A percentile compares a stretch with the other conserved stretches of the same genome.
These are phyloP conservation scores for Pseudocercospora musae DNA, from an alignment of 2,329 filamentous ascomycete genomes.

Conservation along the genomic window DNA sequence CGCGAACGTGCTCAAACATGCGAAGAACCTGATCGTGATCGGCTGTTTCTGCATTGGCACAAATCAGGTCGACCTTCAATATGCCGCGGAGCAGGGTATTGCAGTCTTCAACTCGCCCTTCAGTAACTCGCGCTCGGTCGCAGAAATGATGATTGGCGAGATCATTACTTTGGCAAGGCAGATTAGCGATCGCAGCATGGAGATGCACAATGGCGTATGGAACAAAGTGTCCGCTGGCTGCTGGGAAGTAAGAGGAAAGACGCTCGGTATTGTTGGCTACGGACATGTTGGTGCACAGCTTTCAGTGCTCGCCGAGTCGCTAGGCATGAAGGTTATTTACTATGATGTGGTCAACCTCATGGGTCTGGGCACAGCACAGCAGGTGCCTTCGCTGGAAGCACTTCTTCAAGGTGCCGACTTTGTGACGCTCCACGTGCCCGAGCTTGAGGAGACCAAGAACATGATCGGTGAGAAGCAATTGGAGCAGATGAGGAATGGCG, in stretches of 20 bases:
- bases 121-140: slow-evolving; percentile 94
- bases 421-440: slow-evolving; percentile 90
- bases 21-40: slow-evolving; percentile 90
- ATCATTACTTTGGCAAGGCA: slow-evolving; percentile 91
- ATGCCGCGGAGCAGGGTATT: slow-evolving; percentile 79
- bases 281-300: slow-evolving; percentile 96
- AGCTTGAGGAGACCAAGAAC: slow-evolving; percentile 86
- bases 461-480: slow-evolving; percentile 82
- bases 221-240: slow-evolving; percentile 96
- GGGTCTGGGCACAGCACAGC: slow-evolving; percentile 82
- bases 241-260: slow-evolving; percentile 98
- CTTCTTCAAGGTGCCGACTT: slow-evolving; percentile 83
- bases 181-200: slow-evolving; percentile 85
- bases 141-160: slow-evolving; percentile 90
- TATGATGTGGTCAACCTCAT: slow-evolving; percentile 94
- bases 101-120: slow-evolving; percentile 99
- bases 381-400: slow-evolving; percentile 72
- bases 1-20: slow-evolving; percentile 76
- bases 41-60: slow-evolving; percentile 99
- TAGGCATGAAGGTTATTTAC: slow-evolving; percentile 98
- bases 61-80: slow-evolving; percentile 87
- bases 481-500: slow-evolving; percentile 83
- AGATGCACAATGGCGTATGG: slow-evolving; percentile 93
- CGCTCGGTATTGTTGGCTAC: slow-evolving; percentile 92
- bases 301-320: slow-evolving; percentile 90